A percentile compares a stretch with the other conserved stretches of the same genome.
Evolutionary conservation across 2,329 filamentous ascomycete species (phyloP).

Genomic region (Phyllosticta ampelicida): DNA sequence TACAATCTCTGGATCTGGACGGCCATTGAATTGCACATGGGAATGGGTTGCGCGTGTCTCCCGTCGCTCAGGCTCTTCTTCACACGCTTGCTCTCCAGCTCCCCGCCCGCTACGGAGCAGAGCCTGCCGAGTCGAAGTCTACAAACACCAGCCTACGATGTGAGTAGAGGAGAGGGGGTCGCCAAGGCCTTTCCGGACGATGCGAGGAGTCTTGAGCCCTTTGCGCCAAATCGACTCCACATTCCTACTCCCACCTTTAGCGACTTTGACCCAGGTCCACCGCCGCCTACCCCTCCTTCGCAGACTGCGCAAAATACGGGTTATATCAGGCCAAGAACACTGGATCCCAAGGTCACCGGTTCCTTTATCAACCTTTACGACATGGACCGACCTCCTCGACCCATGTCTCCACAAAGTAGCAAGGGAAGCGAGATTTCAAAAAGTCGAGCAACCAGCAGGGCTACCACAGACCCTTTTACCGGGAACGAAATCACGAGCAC

Average conservation of each 20-base stretch:
- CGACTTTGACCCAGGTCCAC: background rate
- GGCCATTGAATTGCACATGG: background rate
- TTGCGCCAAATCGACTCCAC: background rate
- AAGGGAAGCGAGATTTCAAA: background rate
- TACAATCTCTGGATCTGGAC: background rate
- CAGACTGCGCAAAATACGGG: background rate
- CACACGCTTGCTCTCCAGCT: background rate
- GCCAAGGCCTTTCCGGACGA: background rate
- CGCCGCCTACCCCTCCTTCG: background rate
- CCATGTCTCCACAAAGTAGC: background rate
- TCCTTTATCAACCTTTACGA: background rate
- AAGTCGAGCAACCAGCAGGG: background rate
- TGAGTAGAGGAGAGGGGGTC: background rate
- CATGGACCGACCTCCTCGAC: background rate
- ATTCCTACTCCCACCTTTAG: background rate
- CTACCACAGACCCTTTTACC: background rate
- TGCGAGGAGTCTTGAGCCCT: background rate
- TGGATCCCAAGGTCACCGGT: background rate
- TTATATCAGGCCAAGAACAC: background rate
- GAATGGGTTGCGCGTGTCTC: background rate
- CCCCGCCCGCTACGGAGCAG: background rate
- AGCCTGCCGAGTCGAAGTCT: background rate
- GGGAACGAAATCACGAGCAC: background rate
- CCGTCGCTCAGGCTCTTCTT: background rate
- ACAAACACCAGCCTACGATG: background rate